phyloP scores from a whole-genome alignment of 2,329 filamentous ascomycete species.

The Fusarium subtropicale region DNA sequence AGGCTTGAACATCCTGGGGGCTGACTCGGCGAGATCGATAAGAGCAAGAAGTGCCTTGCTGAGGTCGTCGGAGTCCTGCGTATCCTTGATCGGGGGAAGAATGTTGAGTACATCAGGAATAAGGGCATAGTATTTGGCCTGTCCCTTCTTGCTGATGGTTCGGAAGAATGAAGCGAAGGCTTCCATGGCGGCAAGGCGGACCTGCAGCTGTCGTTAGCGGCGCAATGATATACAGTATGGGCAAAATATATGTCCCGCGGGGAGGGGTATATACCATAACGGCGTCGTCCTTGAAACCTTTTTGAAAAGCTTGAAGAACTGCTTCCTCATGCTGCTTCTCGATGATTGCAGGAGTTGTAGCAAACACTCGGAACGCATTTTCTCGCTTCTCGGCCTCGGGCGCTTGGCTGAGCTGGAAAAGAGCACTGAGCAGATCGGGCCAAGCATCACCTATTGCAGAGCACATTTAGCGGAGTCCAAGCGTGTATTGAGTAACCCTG shows the following conservation, averaged over 20 bases:
- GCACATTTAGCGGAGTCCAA: constrained; percentile 33
- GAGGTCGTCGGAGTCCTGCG: constrained; percentile 88
- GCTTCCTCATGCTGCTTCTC: constrained; percentile 94
- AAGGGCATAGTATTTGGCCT: constrained; percentile 87
- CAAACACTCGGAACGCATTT: constrained; percentile 93
- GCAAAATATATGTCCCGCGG: constrained; percentile 14
- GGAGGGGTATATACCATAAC: constrained; percentile 69
- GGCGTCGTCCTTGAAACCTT: constrained; percentile 90
- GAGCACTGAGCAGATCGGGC: constrained; percentile 85
- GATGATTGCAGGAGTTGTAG: constrained; percentile 93
- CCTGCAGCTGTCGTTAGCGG: constrained; percentile 60
- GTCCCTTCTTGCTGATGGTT: constrained; percentile 86
- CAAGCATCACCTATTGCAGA: constrained; percentile 76
- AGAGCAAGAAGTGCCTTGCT: constrained; percentile 90
- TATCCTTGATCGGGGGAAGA: constrained; percentile 91
- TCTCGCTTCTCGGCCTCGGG: constrained; percentile 86
- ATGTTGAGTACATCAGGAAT: constrained; percentile 95
- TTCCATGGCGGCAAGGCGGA: constrained; percentile 93
- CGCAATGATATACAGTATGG: constrained; percentile 9
- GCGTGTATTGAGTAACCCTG: not conserved
- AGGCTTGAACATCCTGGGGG: constrained; percentile 96
- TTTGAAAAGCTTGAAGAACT: constrained; percentile 88
- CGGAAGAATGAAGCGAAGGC: constrained; percentile 97
- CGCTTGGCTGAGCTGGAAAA: constrained; percentile 93
- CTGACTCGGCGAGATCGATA: constrained; percentile 94